Evolutionary conservation across 1,284 basidiomycete genomes (phyloP).

Genomic region (Ustilago cynodontis): DNA sequence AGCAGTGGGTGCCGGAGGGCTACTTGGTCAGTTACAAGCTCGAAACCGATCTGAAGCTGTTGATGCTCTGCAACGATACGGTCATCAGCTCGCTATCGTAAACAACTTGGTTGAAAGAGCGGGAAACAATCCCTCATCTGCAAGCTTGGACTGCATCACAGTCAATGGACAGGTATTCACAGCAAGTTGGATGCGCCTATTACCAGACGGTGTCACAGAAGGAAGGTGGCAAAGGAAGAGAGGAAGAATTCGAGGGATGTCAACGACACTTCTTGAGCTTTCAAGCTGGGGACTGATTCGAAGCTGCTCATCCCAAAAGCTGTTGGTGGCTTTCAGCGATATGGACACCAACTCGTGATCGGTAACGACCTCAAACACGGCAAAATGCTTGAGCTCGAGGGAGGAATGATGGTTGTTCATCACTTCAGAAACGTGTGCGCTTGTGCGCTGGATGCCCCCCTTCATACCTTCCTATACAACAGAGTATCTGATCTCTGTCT

Average conservation of each 20-base stretch:
- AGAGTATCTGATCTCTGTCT: too few species aligned
- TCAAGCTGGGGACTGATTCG: conserved; percentile 88
- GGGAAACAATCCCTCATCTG: not conserved
- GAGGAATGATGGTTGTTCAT: too few species aligned
- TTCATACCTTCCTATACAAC: too few species aligned
- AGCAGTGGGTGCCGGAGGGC: conserved; percentile 91
- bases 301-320: conserved; percentile 90
- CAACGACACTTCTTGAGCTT: too few species aligned
- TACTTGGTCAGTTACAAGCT: conserved; percentile 99
- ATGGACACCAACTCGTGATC: conserved; percentile 97
- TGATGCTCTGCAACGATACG: conserved; percentile 88
- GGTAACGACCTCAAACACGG: conserved; percentile 95
- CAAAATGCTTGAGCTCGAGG: too few species aligned
- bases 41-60: conserved; percentile 80
- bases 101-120: conserved; percentile 83
- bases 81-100: conserved; percentile 96
- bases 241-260: conserved; percentile 85
- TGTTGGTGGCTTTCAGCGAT: conserved; percentile 84
- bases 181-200: conserved; percentile 82
- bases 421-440: too few species aligned
- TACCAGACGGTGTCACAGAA: conserved; percentile 3
- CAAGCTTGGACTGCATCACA: not conserved
- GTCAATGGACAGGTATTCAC: conserved; percentile 70
- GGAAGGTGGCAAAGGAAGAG: conserved; percentile 65
- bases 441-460: too few species aligned